Base-by-base conservation (phyloP, 2,329 filamentous ascomycete species). In the Triangularia setosa region DNA sequence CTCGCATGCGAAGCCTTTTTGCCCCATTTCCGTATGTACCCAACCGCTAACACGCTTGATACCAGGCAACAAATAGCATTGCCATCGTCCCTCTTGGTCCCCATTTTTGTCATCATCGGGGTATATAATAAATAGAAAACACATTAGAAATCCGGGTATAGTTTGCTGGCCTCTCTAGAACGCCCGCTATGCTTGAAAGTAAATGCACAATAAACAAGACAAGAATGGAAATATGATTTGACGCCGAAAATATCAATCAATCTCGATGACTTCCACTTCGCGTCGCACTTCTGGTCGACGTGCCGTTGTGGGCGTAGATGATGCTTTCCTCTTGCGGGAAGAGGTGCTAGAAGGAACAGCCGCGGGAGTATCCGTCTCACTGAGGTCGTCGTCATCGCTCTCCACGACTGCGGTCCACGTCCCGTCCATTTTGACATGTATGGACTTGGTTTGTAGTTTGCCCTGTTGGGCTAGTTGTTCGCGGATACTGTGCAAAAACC, bases 401-500 rank as follows among this genome's bases (percentile, higher is more conserved):
- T 74, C 69, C 18, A 75, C 69, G 9, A 78, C 74, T 0, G 84
- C 76, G 58, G 78, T 80, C 91, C 91, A 95, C 1, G 75, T 80
- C 0, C 90, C 90, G 73, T 91, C 84, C 1, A 81, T 77, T 18
- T 83, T 79, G 1, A 93, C 83, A 4, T 85, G 75, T 61, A 94
- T 89, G 0, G 86, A 82, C 68, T 86, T 86, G 23, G 80, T 78
- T 3, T 79, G 75, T 28, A 87, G 72, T 40, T 80, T 76, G 18
- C 81, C 78, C 25, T 80, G 76, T 11, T 74, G 69, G 52, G 79
- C 78, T 11, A 96, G 78, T 56, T 82, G 74, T 1, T 75, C 71
- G 14, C 87, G 82, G 0, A 97, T 86, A 0, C 84, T 77, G 12
- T 81, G 73, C 54, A 97, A 79, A 73, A 93, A 97, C 1, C 84